Conservation (phyloP, 2,329 filamentous ascomycete genomes). For the Arthrocladium fulminans region DNA sequence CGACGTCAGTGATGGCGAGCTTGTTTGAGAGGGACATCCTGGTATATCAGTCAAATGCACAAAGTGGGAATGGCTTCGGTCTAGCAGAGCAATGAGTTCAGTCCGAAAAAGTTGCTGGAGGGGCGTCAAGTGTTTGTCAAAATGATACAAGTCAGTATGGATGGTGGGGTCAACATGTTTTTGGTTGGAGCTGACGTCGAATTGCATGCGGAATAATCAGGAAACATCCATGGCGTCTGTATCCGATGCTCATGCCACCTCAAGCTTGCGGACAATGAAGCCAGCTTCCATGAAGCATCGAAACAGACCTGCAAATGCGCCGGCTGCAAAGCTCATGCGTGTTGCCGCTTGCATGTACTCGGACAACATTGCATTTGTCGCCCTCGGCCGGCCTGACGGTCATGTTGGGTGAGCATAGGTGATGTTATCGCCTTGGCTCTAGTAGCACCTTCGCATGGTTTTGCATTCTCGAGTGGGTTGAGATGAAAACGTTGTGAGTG, state of each 20-base stretch:
- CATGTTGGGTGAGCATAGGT: too few species aligned
- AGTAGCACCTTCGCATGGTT: too few species aligned
- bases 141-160: not conserved
- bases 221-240: not conserved
- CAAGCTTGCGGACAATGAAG: not conserved
- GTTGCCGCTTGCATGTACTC: not conserved
- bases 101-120: too few species aligned
- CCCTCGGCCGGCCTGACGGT: too few species aligned
- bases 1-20: conserved; percentile 90
- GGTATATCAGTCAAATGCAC: too few species aligned
- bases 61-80: too few species aligned
- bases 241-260: not conserved
- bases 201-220: not conserved
- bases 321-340: not conserved
- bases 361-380: too few species aligned
- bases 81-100: too few species aligned
- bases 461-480: too few species aligned
- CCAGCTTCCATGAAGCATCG: not conserved
- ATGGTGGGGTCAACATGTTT: not conserved
- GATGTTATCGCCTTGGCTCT: too few species aligned
- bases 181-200: not conserved
- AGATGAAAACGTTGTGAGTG: too few species aligned
- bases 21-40: conserved; percentile 96
- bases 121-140: too few species aligned
- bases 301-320: not conserved